phyloP scores from a whole-genome alignment of 2,329 filamentous ascomycete species.

The Penicillium expansum region DNA sequence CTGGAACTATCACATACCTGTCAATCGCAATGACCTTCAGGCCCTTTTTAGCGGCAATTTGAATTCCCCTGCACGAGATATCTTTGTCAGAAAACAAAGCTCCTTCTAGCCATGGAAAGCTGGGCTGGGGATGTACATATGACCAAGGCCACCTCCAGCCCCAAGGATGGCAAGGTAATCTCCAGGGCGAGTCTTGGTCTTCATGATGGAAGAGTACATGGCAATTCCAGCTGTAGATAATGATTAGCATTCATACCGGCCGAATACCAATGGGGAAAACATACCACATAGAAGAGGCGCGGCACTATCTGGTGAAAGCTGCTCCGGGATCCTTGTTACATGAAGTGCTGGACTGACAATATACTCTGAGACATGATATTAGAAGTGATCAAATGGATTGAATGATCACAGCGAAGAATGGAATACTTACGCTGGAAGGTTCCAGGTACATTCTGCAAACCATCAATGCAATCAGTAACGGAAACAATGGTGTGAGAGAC shows the following conservation, averaged over 20 bases:
- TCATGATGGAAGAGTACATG: conserved; percentile 42
- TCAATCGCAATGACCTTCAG: conserved; percentile 40
- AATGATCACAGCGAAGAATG: background rate
- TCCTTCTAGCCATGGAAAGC: background rate
- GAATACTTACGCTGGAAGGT: conserved; percentile 36
- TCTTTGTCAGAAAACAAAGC: background rate
- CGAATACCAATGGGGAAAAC: background rate
- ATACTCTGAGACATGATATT: conserved; percentile 26
- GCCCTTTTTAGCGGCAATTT: conserved; percentile 38
- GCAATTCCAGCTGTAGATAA: conserved; percentile 34
- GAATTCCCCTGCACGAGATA: conserved; percentile 31
- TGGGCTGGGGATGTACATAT: conserved; percentile 31
- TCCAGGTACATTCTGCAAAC: conserved; percentile 35
- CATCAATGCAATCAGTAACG: background rate
- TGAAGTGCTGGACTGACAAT: conserved; percentile 37
- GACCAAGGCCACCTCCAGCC: conserved; percentile 40
- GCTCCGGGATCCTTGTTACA: conserved; percentile 36
- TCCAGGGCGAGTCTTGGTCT: conserved; percentile 34
- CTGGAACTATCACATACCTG: conserved; percentile 21
- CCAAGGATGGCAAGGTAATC: conserved; percentile 39
- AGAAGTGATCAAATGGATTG: background rate
- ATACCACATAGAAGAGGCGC: conserved; percentile 40
- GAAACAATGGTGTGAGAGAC: background rate
- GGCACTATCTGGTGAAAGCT: conserved; percentile 32
- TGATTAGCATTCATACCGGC: background rate